Base-by-base conservation (phyloP, 768 basidiomycete genomes). In the Leccinum sublutescens region DNA sequence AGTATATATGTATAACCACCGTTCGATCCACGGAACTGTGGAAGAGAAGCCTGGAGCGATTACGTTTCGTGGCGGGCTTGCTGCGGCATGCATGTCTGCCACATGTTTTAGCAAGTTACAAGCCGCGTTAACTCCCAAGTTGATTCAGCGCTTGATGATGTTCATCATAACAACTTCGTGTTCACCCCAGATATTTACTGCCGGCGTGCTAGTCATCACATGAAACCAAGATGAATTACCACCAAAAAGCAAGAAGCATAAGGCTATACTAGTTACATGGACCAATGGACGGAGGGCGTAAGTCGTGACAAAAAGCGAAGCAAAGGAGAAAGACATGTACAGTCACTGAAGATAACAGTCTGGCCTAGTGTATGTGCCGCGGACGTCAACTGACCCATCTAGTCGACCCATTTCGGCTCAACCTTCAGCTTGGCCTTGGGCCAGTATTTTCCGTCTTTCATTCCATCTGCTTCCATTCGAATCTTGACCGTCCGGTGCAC, bases 401-500 rank as follows among this genome's bases (percentile, higher is more conserved):
- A 83, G 62, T 77, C 75, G 33, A 81, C 69, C 78, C 78, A 82
- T 25, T 64, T 61, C 0, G 77, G 76, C 47, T 76, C 63, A 15
- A 75, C 66, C 53, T 65, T 68, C 56, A 78, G 69, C 52, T 71
- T 72, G 4, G 80, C 77, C 48, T 66, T 74, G 7, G 82, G 82
- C 54, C 58, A 65, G 59, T 83, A 83, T 54, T 69, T 71, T 1
- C 70, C 71, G 1, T 19, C 67, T 8, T 19, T 17, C 43, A 73
- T 56, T 1, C 73, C 71, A 25, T 74, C 66, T 1, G 85, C 80
- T 27, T 84, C 81, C 77, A 85, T 78, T 56, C 86, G 76, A 60
- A 79, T 63, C 62, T 74, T 72, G 56, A 84, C 83, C 25, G 77
- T 70, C 10, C 82, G 68, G 56, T 85, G 83, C 1, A 84, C 49